These are phyloP conservation scores for Lophiostoma macrostomum DNA, from an alignment of 495 filamentous ascomycete species.

Conservation along the genomic window DNA sequence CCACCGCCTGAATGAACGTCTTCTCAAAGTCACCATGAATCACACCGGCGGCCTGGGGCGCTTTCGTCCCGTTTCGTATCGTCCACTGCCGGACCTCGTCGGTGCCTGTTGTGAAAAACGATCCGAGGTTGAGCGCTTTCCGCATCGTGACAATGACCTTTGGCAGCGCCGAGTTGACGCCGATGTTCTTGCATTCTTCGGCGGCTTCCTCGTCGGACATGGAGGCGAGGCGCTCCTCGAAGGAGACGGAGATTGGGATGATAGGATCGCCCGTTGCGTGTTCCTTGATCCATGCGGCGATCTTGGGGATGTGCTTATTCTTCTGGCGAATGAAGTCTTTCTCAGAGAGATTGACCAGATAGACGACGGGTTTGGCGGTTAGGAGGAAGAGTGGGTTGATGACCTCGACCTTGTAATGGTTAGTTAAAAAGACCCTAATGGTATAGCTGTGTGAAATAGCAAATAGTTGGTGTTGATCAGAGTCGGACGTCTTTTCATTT, in stretches of 20 bases:
- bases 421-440: too few relatives aligned
- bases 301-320: slow-evolving; percentile 95
- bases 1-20: slow-evolving; percentile 96
- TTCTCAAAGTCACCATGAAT: slow-evolving; percentile 99
- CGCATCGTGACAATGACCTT: slow-evolving; percentile 96
- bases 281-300: slow-evolving; percentile 90
- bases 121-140: slow-evolving; percentile 78
- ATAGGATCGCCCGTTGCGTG: slow-evolving; percentile 83
- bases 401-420: slow-evolving; percentile 71
- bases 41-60: slow-evolving; percentile 93
- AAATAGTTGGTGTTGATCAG: slow-evolving; percentile 44
- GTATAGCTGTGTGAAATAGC: background rate
- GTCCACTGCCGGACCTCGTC: slow-evolving; percentile 99
- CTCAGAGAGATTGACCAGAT: slow-evolving; percentile 94
- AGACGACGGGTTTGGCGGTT: slow-evolving; percentile 95
- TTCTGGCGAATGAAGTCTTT: slow-evolving; percentile 98
- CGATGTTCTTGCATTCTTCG: slow-evolving; percentile 85
- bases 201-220: slow-evolving; percentile 74
- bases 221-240: slow-evolving; percentile 85
- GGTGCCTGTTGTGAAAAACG: slow-evolving; percentile 95
- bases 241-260: slow-evolving; percentile 85
- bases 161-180: slow-evolving; percentile 82
- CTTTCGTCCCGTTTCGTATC: slow-evolving; percentile 93
- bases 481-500: slow-evolving; percentile 74
- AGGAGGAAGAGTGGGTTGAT: slow-evolving; percentile 97